Base-by-base conservation (phyloP, 2,329 filamentous ascomycete species). In the Penicillium verrucosum region DNA sequence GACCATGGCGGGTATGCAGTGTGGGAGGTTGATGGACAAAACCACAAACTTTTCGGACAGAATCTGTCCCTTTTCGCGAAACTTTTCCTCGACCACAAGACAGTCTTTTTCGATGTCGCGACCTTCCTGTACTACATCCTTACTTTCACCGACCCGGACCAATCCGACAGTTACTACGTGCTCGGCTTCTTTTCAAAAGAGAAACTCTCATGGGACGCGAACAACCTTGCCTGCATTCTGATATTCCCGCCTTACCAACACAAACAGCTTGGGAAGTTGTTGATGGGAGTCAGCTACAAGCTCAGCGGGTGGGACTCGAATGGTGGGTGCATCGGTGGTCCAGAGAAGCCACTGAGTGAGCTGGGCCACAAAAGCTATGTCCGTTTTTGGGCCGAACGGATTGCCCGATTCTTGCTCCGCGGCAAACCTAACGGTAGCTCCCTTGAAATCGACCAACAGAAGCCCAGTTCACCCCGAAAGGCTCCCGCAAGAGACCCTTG, bases 111-210 rank as follows among this genome's bases (percentile, higher is more conserved):
- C 79, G 94, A 99, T 70, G 92, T 97, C 44, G 86, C 87, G 5
- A 90, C 89, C 50, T 99, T 99, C 77, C 87, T 96, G 65, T 99
- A 96, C 80, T 97, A 96, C 73, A 83, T 96, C 5, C 85, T 97
- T 51, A 89, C 94, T 43, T 89, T 92, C 69, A 89, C 86, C 9
- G 78, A 83, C 65, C 81, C 80, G 0, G 47, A 68, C 3, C 69
- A 78, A 68, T 63, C 72, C 46, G 56, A 71, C 47, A 64, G 69
- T 56, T 68, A 75, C 65, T 85, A 88, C 68, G 87, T 97, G 30
- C 85, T 93, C 1, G 94, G 94, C n/a, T 97, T 97, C 81, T 99
- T 97, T 78, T 95, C 90, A 61, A 97, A 99, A 72, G 94, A 99
- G 75, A 97, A 97, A 73, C 89, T 97, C 81, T 96, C 91, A 4